Conservation (phyloP, 2,329 filamentous ascomycete genomes). For the Gaeumannomyces sp. region DNA sequence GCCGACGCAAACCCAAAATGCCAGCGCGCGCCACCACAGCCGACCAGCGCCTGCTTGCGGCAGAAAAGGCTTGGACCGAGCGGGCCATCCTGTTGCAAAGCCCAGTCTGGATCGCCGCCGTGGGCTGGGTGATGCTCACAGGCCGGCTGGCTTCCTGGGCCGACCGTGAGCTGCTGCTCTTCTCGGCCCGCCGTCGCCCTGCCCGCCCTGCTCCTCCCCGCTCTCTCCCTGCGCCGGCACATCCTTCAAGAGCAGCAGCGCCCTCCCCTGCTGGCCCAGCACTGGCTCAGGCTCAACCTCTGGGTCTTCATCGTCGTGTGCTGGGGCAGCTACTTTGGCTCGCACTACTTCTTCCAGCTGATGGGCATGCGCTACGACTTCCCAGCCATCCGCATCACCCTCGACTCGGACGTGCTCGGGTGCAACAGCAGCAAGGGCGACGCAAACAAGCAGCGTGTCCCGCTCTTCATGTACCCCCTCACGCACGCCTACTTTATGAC, state of each 20-base stretch:
- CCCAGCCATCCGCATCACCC: conserved; percentile 9
- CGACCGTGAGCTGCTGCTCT: conserved; percentile 13
- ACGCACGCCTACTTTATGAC: conserved; percentile 17
- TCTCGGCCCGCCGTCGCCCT: conserved; percentile 10
- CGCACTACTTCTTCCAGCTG: conserved; percentile 17
- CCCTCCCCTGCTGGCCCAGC: background rate
- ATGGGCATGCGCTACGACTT: conserved; percentile 17
- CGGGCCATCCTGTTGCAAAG: conserved; percentile 14
- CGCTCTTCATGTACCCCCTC: conserved; percentile 16
- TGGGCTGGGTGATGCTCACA: conserved; percentile 14
- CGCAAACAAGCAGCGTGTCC: conserved; percentile 11
- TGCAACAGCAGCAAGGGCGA: conserved; percentile 1
- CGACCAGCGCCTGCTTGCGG: background rate
- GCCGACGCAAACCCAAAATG: background rate
- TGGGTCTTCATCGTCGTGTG: conserved; percentile 14
- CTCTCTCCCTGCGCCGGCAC: background rate
- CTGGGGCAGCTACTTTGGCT: conserved; percentile 16
- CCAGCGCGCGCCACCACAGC: too few species aligned
- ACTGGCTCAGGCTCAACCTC: conserved; percentile 16
- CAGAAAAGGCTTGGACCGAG: background rate
- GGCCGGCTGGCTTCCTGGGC: conserved; percentile 11
- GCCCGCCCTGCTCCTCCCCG: conserved; percentile 8
- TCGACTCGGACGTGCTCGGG: conserved; percentile 12
- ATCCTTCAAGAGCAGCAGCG: background rate
- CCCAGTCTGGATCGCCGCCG: conserved; percentile 14